Evolutionary conservation across 2,329 filamentous ascomycete species (phyloP).

Genomic region (Ophiostoma triangulosporum): DNA sequence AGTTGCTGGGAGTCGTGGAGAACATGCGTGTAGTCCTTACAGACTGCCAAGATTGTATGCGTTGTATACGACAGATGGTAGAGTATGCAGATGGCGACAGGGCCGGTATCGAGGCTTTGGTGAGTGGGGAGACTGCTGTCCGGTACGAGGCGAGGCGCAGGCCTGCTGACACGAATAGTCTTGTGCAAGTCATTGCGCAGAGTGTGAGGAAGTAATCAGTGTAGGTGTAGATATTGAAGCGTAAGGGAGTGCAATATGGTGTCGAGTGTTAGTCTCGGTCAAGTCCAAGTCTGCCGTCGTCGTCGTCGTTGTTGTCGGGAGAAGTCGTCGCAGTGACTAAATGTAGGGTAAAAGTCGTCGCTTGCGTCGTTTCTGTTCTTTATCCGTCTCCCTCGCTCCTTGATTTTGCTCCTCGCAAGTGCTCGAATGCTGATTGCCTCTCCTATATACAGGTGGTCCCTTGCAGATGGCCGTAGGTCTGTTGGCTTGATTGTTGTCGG

Average conservation of each 20-base stretch:
- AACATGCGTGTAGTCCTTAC: constrained; percentile 30
- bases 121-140: background rate
- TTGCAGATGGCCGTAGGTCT: background rate
- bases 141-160: background rate
- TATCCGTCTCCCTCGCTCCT: background rate
- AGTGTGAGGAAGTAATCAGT: background rate
- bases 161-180: background rate
- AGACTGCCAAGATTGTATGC: background rate
- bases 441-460: background rate
- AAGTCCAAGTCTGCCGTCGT: background rate
- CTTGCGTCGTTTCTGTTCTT: background rate
- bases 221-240: background rate
- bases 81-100: background rate
- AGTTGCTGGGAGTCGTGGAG: constrained; percentile 43
- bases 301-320: background rate
- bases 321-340: background rate
- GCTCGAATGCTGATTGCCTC: background rate
- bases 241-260: background rate
- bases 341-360: background rate
- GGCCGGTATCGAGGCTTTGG: background rate
- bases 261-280: background rate
- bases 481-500: background rate
- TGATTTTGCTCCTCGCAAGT: background rate
- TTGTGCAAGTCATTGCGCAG: background rate
- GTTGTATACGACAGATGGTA: background rate